These are phyloP conservation scores for Penicillium sp. DNA, from an alignment of 2,329 filamentous ascomycete species.

Conservation along the genomic window DNA sequence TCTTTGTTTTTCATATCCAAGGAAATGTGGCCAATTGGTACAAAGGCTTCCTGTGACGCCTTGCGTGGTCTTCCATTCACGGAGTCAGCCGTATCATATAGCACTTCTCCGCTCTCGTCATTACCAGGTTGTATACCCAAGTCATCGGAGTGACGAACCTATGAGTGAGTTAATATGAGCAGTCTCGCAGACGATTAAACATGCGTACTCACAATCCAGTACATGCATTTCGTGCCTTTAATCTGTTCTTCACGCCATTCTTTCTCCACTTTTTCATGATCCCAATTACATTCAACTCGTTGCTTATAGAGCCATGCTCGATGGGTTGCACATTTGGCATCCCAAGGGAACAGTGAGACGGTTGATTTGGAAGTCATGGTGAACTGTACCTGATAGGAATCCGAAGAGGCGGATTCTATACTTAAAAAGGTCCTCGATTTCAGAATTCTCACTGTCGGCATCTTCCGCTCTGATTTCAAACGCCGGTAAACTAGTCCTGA, in stretches of 20 bases:
- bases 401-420: not conserved
- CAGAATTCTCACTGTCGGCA: not conserved
- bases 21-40: constrained; percentile 23
- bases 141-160: constrained; percentile 8
- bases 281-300: constrained; percentile 19
- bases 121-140: not conserved
- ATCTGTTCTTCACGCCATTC: constrained; percentile 15
- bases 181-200: too few relatives aligned
- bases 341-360: constrained; percentile 19
- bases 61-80: constrained; percentile 15
- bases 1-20: constrained; percentile 17
- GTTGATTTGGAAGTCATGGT: constrained; percentile 4
- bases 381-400: not conserved
- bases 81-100: constrained; percentile 17
- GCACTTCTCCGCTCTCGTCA: constrained; percentile 2
- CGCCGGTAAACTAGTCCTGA: not conserved
- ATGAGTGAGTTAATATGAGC: not conserved
- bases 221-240: constrained; percentile 21
- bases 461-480: not conserved
- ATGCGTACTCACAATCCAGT: constrained; percentile 21
- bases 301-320: constrained; percentile 12
- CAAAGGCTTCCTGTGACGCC: constrained; percentile 11
- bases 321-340: constrained; percentile 16
- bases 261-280: constrained; percentile 17
- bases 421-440: not conserved